Evolutionary conservation across 768 basidiomycete species (phyloP).

Genomic region (Auricularia sp.): DNA sequence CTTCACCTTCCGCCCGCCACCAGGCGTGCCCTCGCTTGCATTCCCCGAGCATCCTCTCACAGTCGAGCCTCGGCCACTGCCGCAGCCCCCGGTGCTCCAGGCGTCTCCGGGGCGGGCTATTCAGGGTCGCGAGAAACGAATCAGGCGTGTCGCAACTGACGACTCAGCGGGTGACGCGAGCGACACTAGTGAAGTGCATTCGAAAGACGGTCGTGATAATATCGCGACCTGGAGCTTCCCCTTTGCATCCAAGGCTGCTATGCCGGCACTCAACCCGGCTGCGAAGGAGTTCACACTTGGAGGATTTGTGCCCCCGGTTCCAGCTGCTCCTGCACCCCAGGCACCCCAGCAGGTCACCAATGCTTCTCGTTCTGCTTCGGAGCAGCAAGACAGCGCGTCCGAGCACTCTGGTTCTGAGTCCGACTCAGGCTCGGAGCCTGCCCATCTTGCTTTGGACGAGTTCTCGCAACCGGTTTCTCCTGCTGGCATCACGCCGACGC

Average conservation of each 20-base stretch:
- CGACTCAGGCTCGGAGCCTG: not conserved
- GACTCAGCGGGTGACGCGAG: constrained; percentile 9
- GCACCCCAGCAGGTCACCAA: not conserved
- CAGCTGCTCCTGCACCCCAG: constrained; percentile 2
- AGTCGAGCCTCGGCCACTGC: constrained; percentile 30
- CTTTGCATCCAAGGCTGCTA: not conserved
- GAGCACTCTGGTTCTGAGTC: not conserved
- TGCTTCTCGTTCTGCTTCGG: not conserved
- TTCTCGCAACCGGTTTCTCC: not conserved
- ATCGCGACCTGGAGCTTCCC: constrained; percentile 78
- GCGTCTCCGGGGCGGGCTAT: constrained; percentile 26
- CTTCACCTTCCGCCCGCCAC: constrained; percentile 70
- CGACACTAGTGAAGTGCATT: constrained; percentile 19
- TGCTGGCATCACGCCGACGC: constrained; percentile 39
- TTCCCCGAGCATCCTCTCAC: constrained; percentile 17
- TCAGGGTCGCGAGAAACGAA: constrained; percentile 74
- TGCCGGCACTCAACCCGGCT: constrained; percentile 29
- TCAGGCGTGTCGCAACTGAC: constrained; percentile 43
- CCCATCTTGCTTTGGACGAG: not conserved
- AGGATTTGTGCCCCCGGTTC: constrained; percentile 35
- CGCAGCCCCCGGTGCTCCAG: constrained; percentile 24
- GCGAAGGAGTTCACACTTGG: constrained; percentile 60
- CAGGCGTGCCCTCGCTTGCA: constrained; percentile 53
- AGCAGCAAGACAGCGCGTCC: not conserved
- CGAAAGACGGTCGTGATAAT: constrained; percentile 32